Conservation (phyloP, 106 monocot species). For the Dioscorea zingiberensis region DNA sequence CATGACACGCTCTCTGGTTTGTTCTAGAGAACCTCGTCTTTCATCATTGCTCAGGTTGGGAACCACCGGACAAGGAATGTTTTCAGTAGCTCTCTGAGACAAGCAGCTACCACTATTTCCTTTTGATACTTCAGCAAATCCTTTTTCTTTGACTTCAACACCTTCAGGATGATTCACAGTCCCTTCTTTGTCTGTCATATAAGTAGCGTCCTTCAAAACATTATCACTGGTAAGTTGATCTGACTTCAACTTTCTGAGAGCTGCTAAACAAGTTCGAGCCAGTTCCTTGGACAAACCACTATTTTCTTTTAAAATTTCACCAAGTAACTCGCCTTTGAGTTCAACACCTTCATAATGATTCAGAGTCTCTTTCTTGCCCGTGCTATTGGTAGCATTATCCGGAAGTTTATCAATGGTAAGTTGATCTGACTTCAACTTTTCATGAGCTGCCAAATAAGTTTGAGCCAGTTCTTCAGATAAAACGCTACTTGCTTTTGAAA, state of each 20-base stretch:
- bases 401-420: neutral
- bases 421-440: neutral
- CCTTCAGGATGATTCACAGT: neutral
- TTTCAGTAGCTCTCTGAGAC: too few relatives aligned
- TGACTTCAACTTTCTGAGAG: neutral
- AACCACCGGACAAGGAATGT: too few relatives aligned
- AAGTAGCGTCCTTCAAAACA: neutral
- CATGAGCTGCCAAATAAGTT: neutral
- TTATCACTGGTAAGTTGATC: neutral
- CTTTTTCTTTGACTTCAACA: neutral
- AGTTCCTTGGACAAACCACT: too few relatives aligned
- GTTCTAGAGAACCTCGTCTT: too few relatives aligned
- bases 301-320: too few relatives aligned
- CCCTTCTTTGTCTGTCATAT: neutral
- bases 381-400: neutral
- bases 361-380: neutral
- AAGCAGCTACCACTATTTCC: too few relatives aligned
- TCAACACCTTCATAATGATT: neutral
- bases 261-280: neutral
- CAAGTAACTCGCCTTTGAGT: too few relatives aligned
- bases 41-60: too few relatives aligned
- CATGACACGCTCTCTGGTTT: neutral
- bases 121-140: too few relatives aligned
- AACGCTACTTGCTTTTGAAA: neutral
- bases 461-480: too few relatives aligned